Percentiles rank a stretch among this genome's conserved stretches.
These are phyloP conservation scores for Lasiosphaeriaceae sp. DNA, from an alignment of 495 filamentous ascomycete species.

Conservation along the genomic window DNA sequence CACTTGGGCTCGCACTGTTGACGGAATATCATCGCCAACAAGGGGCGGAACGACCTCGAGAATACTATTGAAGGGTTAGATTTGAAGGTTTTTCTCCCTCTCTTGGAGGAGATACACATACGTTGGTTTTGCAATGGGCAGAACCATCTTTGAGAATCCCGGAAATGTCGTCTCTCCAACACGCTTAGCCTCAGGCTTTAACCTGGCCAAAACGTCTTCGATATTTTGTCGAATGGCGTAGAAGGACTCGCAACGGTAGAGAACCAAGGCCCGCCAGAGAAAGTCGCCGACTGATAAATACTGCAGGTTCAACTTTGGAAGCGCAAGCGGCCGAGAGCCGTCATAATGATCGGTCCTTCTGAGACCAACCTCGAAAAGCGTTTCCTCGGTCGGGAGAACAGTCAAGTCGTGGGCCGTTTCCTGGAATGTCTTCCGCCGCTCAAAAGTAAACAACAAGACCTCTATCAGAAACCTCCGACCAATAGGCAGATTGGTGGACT, in stretches of 20 bases:
- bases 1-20: conserved; percentile 81
- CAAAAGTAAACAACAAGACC: conserved; percentile 70
- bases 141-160: conserved; percentile 87
- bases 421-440: conserved; percentile 78
- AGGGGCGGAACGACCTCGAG: conserved; percentile 79
- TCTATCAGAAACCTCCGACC: conserved; percentile 71
- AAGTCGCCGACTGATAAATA: conserved; percentile 96
- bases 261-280: conserved; percentile 84
- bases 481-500: conserved; percentile 55
- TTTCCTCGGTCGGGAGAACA: conserved; percentile 76
- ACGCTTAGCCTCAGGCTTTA: conserved; percentile 65
- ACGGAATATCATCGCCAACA: conserved; percentile 83
- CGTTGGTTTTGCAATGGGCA: conserved; percentile 81
- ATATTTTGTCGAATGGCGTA: conserved; percentile 92
- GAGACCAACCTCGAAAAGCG: conserved; percentile 81
- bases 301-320: conserved; percentile 93
- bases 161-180: conserved; percentile 66
- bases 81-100: conserved; percentile 2
- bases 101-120: conserved; percentile 20
- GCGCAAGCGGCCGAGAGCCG: conserved; percentile 80
- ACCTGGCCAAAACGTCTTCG: conserved; percentile 71
- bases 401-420: conserved; percentile 66
- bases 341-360: conserved; percentile 85
- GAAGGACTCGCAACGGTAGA: conserved; percentile 89
- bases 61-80: conserved; percentile 43